These are phyloP conservation scores for Thelephora ganbajun DNA, from an alignment of 768 basidiomycete genomes.

Conservation along the genomic window DNA sequence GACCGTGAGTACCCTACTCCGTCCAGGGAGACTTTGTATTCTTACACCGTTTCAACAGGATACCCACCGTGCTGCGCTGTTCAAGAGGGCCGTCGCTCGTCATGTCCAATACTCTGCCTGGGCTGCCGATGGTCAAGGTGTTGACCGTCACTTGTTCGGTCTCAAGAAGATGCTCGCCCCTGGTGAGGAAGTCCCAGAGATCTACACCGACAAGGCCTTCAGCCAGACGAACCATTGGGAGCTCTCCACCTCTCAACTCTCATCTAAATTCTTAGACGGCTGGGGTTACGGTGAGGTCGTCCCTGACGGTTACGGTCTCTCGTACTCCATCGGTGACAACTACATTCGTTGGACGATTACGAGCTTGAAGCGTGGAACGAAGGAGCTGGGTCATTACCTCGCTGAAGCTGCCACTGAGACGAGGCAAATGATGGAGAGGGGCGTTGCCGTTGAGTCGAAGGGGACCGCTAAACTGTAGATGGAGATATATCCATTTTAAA, in stretches of 20 bases:
- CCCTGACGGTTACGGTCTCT: conserved; percentile 79
- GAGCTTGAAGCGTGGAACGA: conserved; percentile 41
- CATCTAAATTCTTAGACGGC: conserved; percentile 69
- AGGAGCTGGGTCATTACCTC: conserved; percentile 51
- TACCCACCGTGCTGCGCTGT: conserved; percentile 36
- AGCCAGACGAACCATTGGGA: conserved; percentile 77
- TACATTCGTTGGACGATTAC: conserved; percentile 90
- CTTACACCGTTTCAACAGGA: too few species aligned
- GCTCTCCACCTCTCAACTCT: conserved; percentile 81
- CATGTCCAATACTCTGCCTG: conserved; percentile 81
- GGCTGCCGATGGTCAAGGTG: conserved; percentile 90
- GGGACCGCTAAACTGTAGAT: conserved; percentile 6
- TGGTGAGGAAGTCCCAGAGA: conserved; percentile 56
- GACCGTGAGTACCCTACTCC: conserved; percentile 20
- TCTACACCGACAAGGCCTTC: conserved; percentile 67
- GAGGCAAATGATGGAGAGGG: conserved; percentile 60
- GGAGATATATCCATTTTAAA: background rate
- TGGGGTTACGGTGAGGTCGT: conserved; percentile 99
- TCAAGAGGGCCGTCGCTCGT: conserved; percentile 62
- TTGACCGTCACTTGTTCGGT: conserved; percentile 90
- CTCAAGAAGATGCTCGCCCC: conserved; percentile 68
- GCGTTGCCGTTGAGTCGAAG: conserved; percentile 26
- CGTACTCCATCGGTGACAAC: conserved; percentile 78
- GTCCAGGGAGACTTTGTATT: background rate
- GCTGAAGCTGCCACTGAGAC: conserved; percentile 74